Percentiles rank a stretch among this genome's conserved stretches.
These are phyloP conservation scores for Aureobasidium lini DNA, from an alignment of 2,329 filamentous ascomycete genomes.

Conservation along the genomic window DNA sequence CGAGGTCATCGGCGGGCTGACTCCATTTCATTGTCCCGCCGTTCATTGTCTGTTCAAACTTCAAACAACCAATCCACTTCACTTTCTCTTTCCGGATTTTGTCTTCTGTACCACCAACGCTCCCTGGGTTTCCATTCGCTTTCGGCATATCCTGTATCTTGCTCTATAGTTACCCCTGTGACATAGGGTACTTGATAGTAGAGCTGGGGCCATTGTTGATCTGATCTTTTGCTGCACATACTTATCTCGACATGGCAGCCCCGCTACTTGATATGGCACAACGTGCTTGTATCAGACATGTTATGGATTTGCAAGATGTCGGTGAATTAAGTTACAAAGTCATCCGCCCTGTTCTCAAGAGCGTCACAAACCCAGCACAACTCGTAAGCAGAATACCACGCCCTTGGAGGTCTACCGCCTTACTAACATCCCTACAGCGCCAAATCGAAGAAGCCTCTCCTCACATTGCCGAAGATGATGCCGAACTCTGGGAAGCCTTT, in stretches of 20 bases:
- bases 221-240: not conserved
- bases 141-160: not conserved
- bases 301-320: constrained; percentile 54
- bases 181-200: not conserved
- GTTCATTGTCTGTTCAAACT: not conserved
- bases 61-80: not conserved
- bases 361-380: constrained; percentile 65
- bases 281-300: constrained; percentile 34
- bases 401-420: not conserved
- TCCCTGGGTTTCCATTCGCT: not conserved
- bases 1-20: not conserved
- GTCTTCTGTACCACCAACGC: not conserved
- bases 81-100: not conserved
- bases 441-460: constrained; percentile 68
- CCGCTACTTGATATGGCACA: constrained; percentile 34
- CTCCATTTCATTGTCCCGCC: not conserved
- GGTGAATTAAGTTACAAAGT: constrained; percentile 62
- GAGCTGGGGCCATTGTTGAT: not conserved
- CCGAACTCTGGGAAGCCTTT: constrained; percentile 69
- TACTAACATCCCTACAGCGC: constrained; percentile 19
- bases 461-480: constrained; percentile 62
- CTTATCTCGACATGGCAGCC: constrained; percentile 17
- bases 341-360: constrained; percentile 60
- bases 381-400: constrained; percentile 34
- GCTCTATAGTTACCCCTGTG: not conserved